Evolutionary conservation across 2,329 filamentous ascomycete genomes (phyloP).

Genomic region (Ascochyta viciae-villosae): DNA sequence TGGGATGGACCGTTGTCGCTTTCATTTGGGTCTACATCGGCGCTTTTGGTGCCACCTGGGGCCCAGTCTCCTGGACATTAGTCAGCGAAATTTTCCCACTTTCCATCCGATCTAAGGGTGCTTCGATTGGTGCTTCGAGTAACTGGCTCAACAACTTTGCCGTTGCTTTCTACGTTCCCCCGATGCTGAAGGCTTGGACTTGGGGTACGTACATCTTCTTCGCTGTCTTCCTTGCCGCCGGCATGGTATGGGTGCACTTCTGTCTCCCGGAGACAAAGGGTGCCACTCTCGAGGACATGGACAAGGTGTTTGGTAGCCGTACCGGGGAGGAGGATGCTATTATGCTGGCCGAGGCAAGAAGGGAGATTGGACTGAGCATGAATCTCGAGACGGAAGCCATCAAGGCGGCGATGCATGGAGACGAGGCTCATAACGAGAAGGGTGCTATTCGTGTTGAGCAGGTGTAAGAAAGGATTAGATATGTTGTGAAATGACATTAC

Average conservation of each 20-base stretch:
- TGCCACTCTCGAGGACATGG: conserved; percentile 40
- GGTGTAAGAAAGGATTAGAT: conserved; percentile 12
- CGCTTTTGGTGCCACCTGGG: conserved; percentile 41
- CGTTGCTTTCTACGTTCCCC: conserved; percentile 44
- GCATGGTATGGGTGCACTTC: conserved; percentile 38
- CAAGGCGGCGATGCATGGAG: conserved; percentile 27
- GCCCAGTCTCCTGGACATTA: conserved; percentile 37
- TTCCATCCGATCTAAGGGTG: conserved; percentile 48
- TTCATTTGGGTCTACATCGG: conserved; percentile 44
- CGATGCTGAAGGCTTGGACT: conserved; percentile 43
- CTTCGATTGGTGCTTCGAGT: conserved; percentile 44
- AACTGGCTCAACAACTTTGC: conserved; percentile 52
- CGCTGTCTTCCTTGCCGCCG: conserved; percentile 35
- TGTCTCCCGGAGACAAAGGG: conserved; percentile 39
- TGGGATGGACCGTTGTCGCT: conserved; percentile 39
- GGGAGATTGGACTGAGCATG: conserved; percentile 35
- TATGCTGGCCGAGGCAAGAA: conserved; percentile 33
- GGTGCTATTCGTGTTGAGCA: conserved; percentile 23
- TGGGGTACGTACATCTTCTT: conserved; percentile 52
- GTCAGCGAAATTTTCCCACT: conserved; percentile 48
- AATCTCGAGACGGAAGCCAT: conserved; percentile 31
- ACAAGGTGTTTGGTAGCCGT: conserved; percentile 34
- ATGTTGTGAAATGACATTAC: background rate
- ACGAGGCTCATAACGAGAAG: conserved; percentile 26
- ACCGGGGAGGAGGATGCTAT: conserved; percentile 39